Base-by-base conservation (phyloP, 2,329 filamentous ascomycete species). In the Camptophora hylomeconis region DNA sequence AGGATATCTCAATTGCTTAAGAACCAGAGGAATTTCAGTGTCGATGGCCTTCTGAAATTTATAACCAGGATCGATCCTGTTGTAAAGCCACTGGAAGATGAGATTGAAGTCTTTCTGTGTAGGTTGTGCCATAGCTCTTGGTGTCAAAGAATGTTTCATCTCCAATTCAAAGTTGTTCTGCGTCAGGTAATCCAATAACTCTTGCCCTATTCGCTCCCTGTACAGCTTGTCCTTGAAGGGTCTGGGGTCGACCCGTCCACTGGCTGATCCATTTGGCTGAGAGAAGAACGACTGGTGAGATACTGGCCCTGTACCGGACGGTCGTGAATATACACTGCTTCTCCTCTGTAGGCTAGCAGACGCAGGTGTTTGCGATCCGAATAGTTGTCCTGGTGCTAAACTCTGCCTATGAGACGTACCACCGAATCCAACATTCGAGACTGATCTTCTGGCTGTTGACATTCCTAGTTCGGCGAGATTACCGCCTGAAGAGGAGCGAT, bases 31-130 rank as follows among this genome's bases (percentile, higher is more conserved):
- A 0, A 95, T 86, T 52, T 98, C 92, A 32, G 87, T 79, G 51
- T 95, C 89, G 46, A 95, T 93, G 28, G 78, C 81, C 54, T 94
- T 94, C 47, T 86, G 76, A 47, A 98, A 95, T 19, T 77, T 75
- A 53, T 95, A 92, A 45, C 77, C 80, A 0, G 89, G 89, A 50
- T 98, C 89, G 49, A 98, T 92, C 33, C 84, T 80, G 48, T 84
- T 82, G 54, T 98, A 98, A 3, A 98, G 65, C 81, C 87, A 98
- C 48, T 95, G 84, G 49, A 98, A 98, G 68, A 98, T 92, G 55
- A 72, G 79, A 48, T 92, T 89, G 60, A 98, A 98, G 52, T 98
- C 89, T 50, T 98, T 98, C 45, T 95, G 87, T 1, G 87, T 98
- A 0, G 89, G 92, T 23, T 82, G 92, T 46, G 82, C 87, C 50